phyloP scores from a whole-genome alignment of 164 flowering plant genomes.

The Kingdonia uniflora region DNA sequence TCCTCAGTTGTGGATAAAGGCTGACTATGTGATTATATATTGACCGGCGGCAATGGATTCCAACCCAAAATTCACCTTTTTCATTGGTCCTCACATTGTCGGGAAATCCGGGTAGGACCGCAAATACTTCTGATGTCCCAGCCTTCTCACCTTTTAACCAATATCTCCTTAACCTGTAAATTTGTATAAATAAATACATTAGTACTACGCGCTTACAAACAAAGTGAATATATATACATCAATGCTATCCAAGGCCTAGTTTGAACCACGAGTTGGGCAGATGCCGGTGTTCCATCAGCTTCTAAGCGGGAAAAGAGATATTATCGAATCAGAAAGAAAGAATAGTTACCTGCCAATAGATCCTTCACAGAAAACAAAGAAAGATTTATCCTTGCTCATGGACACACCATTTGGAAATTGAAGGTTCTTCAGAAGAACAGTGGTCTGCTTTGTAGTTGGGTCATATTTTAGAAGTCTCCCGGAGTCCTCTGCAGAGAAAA shows the following conservation, averaged over 20 bases:
- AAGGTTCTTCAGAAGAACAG: conserved; percentile 48
- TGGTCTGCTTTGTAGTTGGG: conserved; percentile 52
- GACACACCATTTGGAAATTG: conserved; percentile 83
- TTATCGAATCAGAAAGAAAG: background rate
- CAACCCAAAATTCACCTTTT: conserved; percentile 92
- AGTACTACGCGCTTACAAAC: no score
- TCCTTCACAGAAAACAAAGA: conserved; percentile 65
- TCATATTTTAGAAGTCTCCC: conserved; percentile 83
- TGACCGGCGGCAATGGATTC: conserved; percentile 50
- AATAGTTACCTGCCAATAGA: conserved; percentile 44
- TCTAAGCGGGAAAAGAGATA: background rate
- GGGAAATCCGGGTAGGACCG: conserved; percentile 14
- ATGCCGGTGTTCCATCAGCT: no score
- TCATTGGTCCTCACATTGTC: conserved; percentile 56
- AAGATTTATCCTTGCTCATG: conserved; percentile 73
- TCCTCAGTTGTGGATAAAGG: conserved; percentile 43
- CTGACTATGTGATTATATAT: conserved; percentile 23
- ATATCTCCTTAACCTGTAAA: conserved; percentile 33
- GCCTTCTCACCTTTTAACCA: conserved; percentile 18
- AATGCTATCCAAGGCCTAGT: no score
- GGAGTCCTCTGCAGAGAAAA: conserved; percentile 60
- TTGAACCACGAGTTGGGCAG: no score
- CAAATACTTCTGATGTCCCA: conserved; percentile 11
- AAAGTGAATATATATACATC: no score
- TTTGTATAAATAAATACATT: background rate